These are phyloP conservation scores for Cercospora beticola DNA, from an alignment of 2,329 filamentous ascomycete species.

Conservation along the genomic window DNA sequence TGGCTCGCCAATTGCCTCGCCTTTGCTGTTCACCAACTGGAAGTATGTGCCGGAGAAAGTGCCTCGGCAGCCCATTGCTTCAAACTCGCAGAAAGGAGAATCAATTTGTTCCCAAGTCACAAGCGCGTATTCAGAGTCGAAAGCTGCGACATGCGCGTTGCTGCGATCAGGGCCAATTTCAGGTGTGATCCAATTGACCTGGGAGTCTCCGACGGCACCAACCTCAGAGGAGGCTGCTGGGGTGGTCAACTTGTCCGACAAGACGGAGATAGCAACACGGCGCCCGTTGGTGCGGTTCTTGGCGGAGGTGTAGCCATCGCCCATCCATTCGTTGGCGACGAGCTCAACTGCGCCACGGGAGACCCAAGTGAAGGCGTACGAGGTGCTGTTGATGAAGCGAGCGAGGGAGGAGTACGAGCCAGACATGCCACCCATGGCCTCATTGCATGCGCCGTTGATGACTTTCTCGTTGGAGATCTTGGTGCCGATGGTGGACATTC, in stretches of 20 bases:
- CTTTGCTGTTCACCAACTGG: slow-evolving; percentile 56
- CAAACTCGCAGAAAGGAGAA: slow-evolving; percentile 54
- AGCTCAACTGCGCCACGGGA: slow-evolving; percentile 60
- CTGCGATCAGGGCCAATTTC: slow-evolving; percentile 51
- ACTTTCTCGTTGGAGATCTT: slow-evolving; percentile 64
- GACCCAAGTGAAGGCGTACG: slow-evolving; percentile 64
- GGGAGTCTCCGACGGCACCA: slow-evolving; percentile 55
- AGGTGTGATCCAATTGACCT: slow-evolving; percentile 61
- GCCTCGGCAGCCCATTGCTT: slow-evolving; percentile 62
- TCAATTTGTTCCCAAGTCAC: slow-evolving; percentile 63
- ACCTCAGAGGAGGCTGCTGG: slow-evolving; percentile 56
- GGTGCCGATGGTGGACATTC: slow-evolving; percentile 54
- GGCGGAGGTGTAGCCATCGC: slow-evolving; percentile 54
- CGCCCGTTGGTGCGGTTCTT: slow-evolving; percentile 58
- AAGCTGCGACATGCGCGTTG: slow-evolving; percentile 59
- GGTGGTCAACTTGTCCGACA: slow-evolving; percentile 59
- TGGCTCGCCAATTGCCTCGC: slow-evolving; percentile 53
- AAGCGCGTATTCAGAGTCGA: slow-evolving; percentile 54
- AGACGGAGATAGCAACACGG: slow-evolving; percentile 59
- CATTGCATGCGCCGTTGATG: slow-evolving; percentile 59
- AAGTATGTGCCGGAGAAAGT: slow-evolving; percentile 59
- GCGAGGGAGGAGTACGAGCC: slow-evolving; percentile 61
- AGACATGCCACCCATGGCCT: slow-evolving; percentile 62
- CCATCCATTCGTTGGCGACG: slow-evolving; percentile 59
- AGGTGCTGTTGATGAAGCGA: slow-evolving; percentile 52